A percentile compares a stretch with the other conserved stretches of the same genome.
These are phyloP conservation scores for Sesbania bispinosa DNA, from an alignment of 306 rosid species.

Conservation along the genomic window DNA sequence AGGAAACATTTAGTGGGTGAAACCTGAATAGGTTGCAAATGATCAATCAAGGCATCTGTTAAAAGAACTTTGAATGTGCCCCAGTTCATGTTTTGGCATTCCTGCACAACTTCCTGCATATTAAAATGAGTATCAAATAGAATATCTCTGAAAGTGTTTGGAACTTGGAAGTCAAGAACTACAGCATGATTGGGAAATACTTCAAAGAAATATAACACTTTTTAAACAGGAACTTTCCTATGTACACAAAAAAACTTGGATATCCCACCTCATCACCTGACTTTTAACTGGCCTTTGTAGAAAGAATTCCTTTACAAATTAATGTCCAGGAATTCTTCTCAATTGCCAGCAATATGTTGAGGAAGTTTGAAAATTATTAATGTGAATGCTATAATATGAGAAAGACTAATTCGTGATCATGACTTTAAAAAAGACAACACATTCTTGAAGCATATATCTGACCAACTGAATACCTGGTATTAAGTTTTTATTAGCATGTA, in stretches of 20 bases:
- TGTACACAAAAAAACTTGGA: background rate
- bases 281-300: background rate
- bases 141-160: slow-evolving; percentile 3
- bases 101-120: slow-evolving; percentile 72
- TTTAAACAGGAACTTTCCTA: background rate
- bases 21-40: slow-evolving; percentile 93
- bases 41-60: slow-evolving; percentile 74
- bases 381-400: slow-evolving; percentile 6
- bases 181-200: background rate
- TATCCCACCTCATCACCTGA: background rate
- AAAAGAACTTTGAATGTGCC: slow-evolving; percentile 76
- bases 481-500: background rate
- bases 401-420: background rate
- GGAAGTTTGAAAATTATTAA: background rate
- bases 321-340: slow-evolving; percentile 12
- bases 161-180: slow-evolving; percentile 5
- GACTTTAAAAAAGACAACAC: background rate
- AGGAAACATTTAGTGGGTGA: slow-evolving; percentile 6
- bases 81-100: slow-evolving; percentile 87
- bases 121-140: slow-evolving; percentile 3
- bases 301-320: slow-evolving; percentile 21
- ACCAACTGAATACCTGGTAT: background rate
- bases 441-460: background rate
- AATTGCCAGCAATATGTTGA: slow-evolving; percentile 1
- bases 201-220: background rate